A percentile compares a stretch with the other conserved stretches of the same genome.
Evolutionary conservation across 2,329 filamentous ascomycete species (phyloP).

Genomic region (Zymoseptoria brevis): DNA sequence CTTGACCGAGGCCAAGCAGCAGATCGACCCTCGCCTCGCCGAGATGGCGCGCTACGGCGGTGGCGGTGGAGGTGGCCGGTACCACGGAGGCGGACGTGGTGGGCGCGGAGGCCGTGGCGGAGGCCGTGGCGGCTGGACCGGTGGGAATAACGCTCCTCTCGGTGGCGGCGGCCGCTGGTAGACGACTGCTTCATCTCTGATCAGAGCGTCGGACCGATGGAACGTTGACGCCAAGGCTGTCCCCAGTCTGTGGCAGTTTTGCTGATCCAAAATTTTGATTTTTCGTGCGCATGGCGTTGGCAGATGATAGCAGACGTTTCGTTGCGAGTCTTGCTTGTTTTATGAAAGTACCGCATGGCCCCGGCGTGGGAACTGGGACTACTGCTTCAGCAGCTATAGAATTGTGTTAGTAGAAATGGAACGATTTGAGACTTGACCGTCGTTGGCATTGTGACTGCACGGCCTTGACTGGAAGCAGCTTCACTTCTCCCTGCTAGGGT

Average conservation of each 20-base stretch:
- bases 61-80: slow-evolving; percentile 53
- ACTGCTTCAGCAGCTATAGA: background rate
- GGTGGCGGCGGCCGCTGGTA: slow-evolving; percentile 51
- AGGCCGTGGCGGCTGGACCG: slow-evolving; percentile 41
- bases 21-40: slow-evolving; percentile 87
- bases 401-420: background rate
- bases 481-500: background rate
- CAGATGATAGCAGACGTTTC: background rate
- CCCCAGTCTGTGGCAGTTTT: background rate
- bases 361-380: background rate
- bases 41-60: slow-evolving; percentile 68
- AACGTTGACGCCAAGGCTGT: background rate
- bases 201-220: background rate
- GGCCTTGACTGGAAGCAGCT: background rate
- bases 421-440: background rate
- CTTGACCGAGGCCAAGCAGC: slow-evolving; percentile 92
- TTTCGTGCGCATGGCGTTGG: background rate
- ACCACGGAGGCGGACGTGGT: slow-evolving; percentile 45
- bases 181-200: background rate
- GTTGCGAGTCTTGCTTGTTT: background rate
- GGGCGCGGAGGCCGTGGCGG: slow-evolving; percentile 31
- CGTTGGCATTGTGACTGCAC: background rate
- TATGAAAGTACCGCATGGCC: background rate
- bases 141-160: slow-evolving; percentile 51
- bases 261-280: background rate